These are phyloP conservation scores for Penicillium brasilianum DNA, from an alignment of 2,329 filamentous ascomycete species.

Conservation along the genomic window DNA sequence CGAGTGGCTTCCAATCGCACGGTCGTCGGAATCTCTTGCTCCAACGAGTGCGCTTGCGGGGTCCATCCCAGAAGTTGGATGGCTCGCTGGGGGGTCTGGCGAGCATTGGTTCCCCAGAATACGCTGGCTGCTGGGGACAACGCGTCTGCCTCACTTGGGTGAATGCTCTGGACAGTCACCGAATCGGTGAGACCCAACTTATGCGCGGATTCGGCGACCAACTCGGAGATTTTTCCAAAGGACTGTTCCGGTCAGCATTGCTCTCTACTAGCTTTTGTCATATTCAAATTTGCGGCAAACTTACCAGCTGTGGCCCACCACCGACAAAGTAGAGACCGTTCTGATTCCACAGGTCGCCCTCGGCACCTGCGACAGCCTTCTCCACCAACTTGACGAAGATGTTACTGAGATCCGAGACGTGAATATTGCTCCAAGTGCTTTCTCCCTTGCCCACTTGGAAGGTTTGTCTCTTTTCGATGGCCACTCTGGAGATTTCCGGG, in stretches of 20 bases:
- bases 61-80: constrained; percentile 32
- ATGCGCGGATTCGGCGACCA: constrained; percentile 29
- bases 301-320: constrained; percentile 30
- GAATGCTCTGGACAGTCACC: constrained; percentile 26
- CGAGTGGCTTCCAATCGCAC: constrained; percentile 30
- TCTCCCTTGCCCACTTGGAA: constrained; percentile 61
- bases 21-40: constrained; percentile 33
- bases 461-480: constrained; percentile 54
- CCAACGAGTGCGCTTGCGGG: constrained; percentile 26
- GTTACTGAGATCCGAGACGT: constrained; percentile 62
- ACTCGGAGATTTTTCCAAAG: constrained; percentile 32
- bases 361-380: constrained; percentile 41
- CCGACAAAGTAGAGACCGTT: constrained; percentile 26
- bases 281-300: constrained; percentile 2
- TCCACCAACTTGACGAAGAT: constrained; percentile 59
- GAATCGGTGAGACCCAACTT: constrained; percentile 30
- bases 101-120: constrained; percentile 40
- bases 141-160: constrained; percentile 30
- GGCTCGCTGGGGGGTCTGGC: constrained; percentile 29
- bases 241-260: constrained; percentile 21
- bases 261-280: no score
- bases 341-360: constrained; percentile 22
- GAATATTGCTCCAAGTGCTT: constrained; percentile 64
- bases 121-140: constrained; percentile 31
- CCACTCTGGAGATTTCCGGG: constrained; percentile 49